Percentiles rank a stretch among this genome's conserved stretches.
phyloP scores from a whole-genome alignment of 192 early-diverging fungal species.

The Backusella liffmaniae region DNA sequence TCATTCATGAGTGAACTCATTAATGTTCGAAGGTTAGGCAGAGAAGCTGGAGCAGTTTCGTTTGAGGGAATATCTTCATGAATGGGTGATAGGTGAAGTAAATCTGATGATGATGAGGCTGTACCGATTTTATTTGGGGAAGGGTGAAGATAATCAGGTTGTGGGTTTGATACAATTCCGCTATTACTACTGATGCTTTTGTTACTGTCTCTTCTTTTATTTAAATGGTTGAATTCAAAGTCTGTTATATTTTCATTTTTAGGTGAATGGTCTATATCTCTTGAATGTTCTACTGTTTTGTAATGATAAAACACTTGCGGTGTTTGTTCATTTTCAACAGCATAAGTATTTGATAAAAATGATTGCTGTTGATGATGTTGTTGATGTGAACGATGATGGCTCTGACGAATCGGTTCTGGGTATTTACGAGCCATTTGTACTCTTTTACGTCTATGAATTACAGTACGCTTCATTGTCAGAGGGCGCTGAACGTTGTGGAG shows the following conservation, averaged over 20 bases:
- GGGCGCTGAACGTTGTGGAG: conserved; percentile 74
- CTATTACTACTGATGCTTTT: not conserved
- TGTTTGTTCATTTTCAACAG: not conserved
- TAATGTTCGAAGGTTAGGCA: conserved; percentile 14
- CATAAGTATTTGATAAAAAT: not conserved
- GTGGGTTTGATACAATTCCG: not conserved
- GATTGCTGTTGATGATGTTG: not conserved
- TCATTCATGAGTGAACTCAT: not conserved
- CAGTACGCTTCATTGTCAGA: conserved; percentile 60
- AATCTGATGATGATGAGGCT: not conserved
- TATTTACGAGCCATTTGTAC: conserved; percentile 13
- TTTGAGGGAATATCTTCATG: not conserved
- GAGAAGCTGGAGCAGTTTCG: not conserved
- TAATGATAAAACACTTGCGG: not conserved
- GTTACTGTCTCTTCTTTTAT: not conserved
- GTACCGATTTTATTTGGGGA: not conserved
- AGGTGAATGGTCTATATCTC: not conserved
- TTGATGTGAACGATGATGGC: not conserved
- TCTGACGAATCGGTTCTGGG: not conserved
- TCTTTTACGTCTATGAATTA: conserved; percentile 63
- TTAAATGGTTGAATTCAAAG: not conserved
- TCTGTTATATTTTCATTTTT: not conserved
- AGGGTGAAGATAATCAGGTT: not conserved
- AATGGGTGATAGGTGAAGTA: conserved; percentile 10
- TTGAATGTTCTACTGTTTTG: not conserved